Evolutionary conservation across 768 basidiomycete species (phyloP).

Genomic region (Boletus subparvulus): DNA sequence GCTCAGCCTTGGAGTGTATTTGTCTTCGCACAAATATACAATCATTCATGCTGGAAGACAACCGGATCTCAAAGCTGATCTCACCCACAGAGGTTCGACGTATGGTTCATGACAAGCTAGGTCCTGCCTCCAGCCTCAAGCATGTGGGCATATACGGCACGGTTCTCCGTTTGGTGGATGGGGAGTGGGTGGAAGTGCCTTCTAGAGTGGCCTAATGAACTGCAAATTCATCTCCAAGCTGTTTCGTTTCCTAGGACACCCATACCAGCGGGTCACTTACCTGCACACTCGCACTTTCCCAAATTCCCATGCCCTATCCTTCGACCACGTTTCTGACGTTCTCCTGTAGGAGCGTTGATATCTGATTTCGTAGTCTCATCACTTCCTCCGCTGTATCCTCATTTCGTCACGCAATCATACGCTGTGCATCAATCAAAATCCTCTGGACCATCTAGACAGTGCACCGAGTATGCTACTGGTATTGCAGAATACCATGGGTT

Average conservation of each 20-base stretch:
- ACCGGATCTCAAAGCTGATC: background rate
- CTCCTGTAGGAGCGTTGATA: slow-evolving; percentile 31
- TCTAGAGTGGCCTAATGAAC: no score
- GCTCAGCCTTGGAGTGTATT: background rate
- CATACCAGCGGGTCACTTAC: no score
- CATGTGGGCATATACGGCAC: background rate
- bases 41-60: background rate
- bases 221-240: no score
- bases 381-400: no score
- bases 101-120: background rate
- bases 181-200: slow-evolving; percentile 7
- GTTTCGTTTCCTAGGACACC: no score
- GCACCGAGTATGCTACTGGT: no score
- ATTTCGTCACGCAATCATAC: no score
- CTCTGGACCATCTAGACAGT: no score
- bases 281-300: slow-evolving; percentile 14
- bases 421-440: no score
- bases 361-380: no score
- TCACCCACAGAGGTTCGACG: background rate
- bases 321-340: slow-evolving; percentile 47
- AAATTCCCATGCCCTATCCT: slow-evolving; percentile 39
- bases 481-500: no score
- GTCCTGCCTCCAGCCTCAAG: background rate
- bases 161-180: background rate
- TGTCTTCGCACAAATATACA: background rate